Conservation (phyloP, 257 asterid genomes). For the Cruciata laevipes region DNA sequence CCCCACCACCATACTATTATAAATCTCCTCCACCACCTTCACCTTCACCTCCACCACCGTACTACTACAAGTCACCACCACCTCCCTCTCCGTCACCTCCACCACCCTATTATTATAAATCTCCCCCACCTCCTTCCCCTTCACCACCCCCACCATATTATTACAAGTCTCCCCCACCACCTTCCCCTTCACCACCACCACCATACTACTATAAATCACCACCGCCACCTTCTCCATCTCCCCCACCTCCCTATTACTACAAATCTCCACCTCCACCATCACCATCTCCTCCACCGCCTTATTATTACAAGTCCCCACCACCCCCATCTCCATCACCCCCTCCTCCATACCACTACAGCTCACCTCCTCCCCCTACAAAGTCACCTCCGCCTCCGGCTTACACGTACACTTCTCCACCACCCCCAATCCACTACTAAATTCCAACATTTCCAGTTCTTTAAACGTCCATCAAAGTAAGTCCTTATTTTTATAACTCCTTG, state of each 20-base stretch:
- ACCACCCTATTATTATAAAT: constrained; percentile 1
- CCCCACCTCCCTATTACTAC: constrained; percentile 22
- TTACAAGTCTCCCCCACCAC: constrained; percentile 16
- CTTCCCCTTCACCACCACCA: constrained; percentile 11
- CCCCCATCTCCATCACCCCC: constrained; percentile 17
- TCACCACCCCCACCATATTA: constrained; percentile 13
- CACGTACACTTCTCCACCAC: constrained; percentile 25
- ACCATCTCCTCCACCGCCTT: constrained; percentile 6
- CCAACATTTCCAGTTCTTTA: background rate
- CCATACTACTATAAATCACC: constrained; percentile 12
- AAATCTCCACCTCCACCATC: constrained; percentile 21
- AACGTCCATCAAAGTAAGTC: constrained; percentile 14
- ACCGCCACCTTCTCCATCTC: constrained; percentile 18
- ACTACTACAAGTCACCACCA: constrained; percentile 5
- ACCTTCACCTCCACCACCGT: background rate
- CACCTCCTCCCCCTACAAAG: constrained; percentile 29
- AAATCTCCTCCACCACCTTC: constrained; percentile 53
- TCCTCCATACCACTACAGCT: constrained; percentile 17
- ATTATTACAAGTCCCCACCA: constrained; percentile 16
- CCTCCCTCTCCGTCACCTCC: constrained; percentile 10
- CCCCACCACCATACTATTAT: constrained; percentile 26
- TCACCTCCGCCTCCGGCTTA: constrained; percentile 25
- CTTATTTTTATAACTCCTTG: background rate
- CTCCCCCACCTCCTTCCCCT: background rate
- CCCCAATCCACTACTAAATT: constrained; percentile 18